Evolutionary conservation across 805 yeast species (phyloP), one percentile per base, ranked within the genome.

Genomic region (Trichomonascus vanleenenianus): DNA sequence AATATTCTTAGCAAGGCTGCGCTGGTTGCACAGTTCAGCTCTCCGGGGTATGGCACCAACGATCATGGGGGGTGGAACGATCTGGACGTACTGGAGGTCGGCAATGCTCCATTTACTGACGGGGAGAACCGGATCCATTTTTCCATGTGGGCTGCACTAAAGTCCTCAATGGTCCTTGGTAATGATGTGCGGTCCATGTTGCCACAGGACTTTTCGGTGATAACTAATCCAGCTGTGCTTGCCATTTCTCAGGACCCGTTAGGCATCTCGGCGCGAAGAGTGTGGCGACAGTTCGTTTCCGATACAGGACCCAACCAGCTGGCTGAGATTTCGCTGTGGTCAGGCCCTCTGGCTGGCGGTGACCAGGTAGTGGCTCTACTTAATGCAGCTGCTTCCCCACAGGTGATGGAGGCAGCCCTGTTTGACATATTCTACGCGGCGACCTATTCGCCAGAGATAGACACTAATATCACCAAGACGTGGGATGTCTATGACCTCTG

Each of bases 31-130:
- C 58, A 56, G 38, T 54, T 4, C 6, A 31, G 15, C 15, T 11
- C 34, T 31, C 15, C 34, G 10, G 34, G 5, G 15, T 12, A 16
- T 14, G 20, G 38, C 6, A 10, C 11, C 20, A 54, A 36, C 52
- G 55, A 37, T 8, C 46, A 39, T 4, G 51, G 53, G 2, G 50
- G 55, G 10, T 59, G 60, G 61, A 56, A 56, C 43, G 63, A 59
- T 43, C 38, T 59, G 38, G 63, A 59, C 43, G 51, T 49, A 51
- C 46, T 59, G 22, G 63, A 59, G 47, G 57, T 58, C 39, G 63
- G 62, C 18, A 53, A 54, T 48, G 62, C 61, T 3, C 54, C 54
- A 8, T 49, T 56, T 55, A 44, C 58, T 14, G 50, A 53, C 27
- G 58, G 54, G 12, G 63, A 58, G 41, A 55, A 57, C 43, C 46